Evolutionary conservation across 2,329 filamentous ascomycete species (phyloP), one percentile per base, ranked within the genome.

Genomic region (Tolypocladium album): DNA sequence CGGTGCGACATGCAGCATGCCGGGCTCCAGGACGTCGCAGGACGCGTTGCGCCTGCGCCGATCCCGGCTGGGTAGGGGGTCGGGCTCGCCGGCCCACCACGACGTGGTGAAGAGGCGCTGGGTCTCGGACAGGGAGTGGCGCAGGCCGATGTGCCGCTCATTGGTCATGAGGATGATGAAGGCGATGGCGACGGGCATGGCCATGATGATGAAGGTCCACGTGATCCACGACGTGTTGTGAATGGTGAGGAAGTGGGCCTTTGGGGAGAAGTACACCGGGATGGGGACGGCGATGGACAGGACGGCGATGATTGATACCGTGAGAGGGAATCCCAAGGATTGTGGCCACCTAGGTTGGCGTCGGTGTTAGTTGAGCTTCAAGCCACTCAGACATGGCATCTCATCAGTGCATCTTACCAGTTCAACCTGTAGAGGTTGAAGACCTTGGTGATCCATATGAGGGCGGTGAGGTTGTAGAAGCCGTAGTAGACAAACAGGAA

Each of bases 341-440:
- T 82, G 76, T 9, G 85, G 85, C 85, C 85, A 88, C 75, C 75
- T 78, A 7, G 6, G 15, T 52, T 20, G 47, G 15, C 4, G 27
- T 12, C 8, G 15, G 47, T 52, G 27, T 52, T 20, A 52, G 47
- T 31, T 0, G 24, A 34, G 24, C 3, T 12, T 5, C 13, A 31
- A 27, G 24, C 7, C 43, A 15, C 22, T 17, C 43, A 12, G 12
- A 8, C 22, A 8, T 24, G 22, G n/a, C 43, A 27, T 17, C 4
- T 17, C 43, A 15, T n/a, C 17, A 31, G 40, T 15, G 59, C 58
- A 39, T 58, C 63, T 36, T 63, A 72, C 86, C 86, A 88, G 72
- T 88, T 88, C 60, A 88, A 75, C 62, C 82, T 84, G 75, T 88
- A 88, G 27, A 88, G 77, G 66, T 88, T 88, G 70, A 88, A 88